These are phyloP conservation scores for Magnusiomyces magnusii DNA, from an alignment of 1,139 yeast genomes.

Conservation along the genomic window DNA sequence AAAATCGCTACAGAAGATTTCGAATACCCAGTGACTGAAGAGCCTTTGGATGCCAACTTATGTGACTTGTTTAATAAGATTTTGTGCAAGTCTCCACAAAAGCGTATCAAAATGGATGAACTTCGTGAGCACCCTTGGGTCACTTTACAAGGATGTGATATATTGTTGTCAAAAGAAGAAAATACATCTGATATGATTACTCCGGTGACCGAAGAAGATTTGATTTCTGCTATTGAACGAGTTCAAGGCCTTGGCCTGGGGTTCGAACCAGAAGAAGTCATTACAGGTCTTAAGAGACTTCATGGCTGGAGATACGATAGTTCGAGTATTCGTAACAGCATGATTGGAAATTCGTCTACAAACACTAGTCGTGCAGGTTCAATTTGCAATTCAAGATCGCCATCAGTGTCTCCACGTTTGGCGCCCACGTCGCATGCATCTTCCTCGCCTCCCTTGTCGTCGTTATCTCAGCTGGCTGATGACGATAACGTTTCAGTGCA, in stretches of 20 bases:
- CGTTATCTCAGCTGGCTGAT: constrained; percentile 14
- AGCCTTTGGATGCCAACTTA: constrained; percentile 8
- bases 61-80: constrained; percentile 29
- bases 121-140: constrained; percentile 58
- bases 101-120: constrained; percentile 46
- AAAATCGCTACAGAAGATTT: constrained; percentile 27
- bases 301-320: constrained; percentile 28
- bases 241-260: constrained; percentile 24
- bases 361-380: constrained; percentile 1
- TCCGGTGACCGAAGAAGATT: constrained; percentile 36
- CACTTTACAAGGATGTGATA: constrained; percentile 35
- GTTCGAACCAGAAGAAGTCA: constrained; percentile 25
- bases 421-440: neutral
- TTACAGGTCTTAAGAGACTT: constrained; percentile 24
- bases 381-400: constrained; percentile 6
- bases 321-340: neutral
- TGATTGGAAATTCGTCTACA: neutral
- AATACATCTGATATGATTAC: constrained; percentile 32
- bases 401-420: constrained; percentile 6
- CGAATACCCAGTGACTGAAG: constrained; percentile 17
- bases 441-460: neutral
- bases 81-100: constrained; percentile 46
- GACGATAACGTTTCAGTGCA: constrained; percentile 21
- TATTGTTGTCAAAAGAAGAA: constrained; percentile 33
- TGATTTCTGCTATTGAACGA: constrained; percentile 34